Evolutionary conservation across 805 yeast species (phyloP).

Genomic region (Ogataea ramenticola): DNA sequence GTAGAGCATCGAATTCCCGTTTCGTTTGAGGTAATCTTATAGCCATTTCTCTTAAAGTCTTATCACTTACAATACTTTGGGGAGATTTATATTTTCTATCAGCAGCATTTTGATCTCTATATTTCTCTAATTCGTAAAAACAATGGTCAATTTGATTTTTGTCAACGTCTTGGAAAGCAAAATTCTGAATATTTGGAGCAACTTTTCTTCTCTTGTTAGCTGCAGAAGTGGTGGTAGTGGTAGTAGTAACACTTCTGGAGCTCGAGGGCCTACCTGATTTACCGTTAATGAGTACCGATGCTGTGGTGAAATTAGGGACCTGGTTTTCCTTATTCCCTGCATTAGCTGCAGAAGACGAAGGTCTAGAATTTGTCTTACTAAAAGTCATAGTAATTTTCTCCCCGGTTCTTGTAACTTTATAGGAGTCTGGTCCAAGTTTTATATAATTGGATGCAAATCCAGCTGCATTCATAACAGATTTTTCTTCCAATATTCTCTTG

Average conservation of each 20-base stretch:
- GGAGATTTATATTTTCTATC: slow-evolving; percentile 29
- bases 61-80: slow-evolving; percentile 29
- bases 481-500: slow-evolving; percentile 60
- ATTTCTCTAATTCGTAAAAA: slow-evolving; percentile 28
- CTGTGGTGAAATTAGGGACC: background rate
- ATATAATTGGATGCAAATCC: slow-evolving; percentile 81
- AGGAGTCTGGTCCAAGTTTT: slow-evolving; percentile 51
- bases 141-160: slow-evolving; percentile 23
- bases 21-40: slow-evolving; percentile 43
- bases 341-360: background rate
- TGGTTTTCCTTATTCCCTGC: background rate
- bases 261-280: background rate
- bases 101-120: slow-evolving; percentile 35
- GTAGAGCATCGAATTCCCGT: slow-evolving; percentile 35
- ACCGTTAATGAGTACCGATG: background rate
- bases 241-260: no score
- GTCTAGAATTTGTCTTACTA: slow-evolving; percentile 14
- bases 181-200: slow-evolving; percentile 3
- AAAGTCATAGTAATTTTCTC: slow-evolving; percentile 48
- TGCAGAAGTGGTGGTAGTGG: background rate
- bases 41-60: slow-evolving; percentile 49
- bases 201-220: background rate
- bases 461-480: slow-evolving; percentile 60
- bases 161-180: slow-evolving; percentile 9
- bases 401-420: slow-evolving; percentile 35